Evolutionary conservation across 2,329 filamentous ascomycete species (phyloP).

Genomic region (Ascochyta viciae-villosae): DNA sequence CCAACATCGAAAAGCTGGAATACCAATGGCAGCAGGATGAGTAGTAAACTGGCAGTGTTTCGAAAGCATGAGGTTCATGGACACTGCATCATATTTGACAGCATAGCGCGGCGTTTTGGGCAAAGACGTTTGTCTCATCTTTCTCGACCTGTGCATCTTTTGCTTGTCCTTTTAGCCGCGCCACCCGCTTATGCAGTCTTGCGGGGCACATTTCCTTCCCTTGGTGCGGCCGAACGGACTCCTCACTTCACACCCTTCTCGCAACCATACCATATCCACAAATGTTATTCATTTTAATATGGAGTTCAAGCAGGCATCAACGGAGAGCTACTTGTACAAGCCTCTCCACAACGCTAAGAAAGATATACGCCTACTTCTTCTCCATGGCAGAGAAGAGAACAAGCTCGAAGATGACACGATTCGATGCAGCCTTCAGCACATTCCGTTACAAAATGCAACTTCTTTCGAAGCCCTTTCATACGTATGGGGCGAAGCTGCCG

Average conservation of each 20-base stretch:
- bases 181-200: neutral
- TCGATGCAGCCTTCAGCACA: neutral
- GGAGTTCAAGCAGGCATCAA: neutral
- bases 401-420: neutral
- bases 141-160: neutral
- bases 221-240: neutral
- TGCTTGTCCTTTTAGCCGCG: neutral
- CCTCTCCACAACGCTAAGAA: neutral
- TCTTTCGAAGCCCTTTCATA: neutral
- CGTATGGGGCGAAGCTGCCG: neutral
- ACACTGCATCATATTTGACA: neutral
- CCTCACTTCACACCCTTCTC: neutral
- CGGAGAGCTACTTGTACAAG: neutral
- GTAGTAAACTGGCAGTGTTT: constrained; percentile 46
- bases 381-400: neutral
- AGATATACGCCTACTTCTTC: neutral
- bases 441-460: neutral
- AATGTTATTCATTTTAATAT: neutral
- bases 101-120: constrained; percentile 20
- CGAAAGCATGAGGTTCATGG: neutral
- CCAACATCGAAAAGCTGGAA: constrained; percentile 78
- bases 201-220: neutral
- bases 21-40: constrained; percentile 98
- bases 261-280: neutral
- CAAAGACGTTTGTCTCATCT: neutral